phyloP scores from a whole-genome alignment of 805 yeast species.

The Yamadazyma endophytica region DNA sequence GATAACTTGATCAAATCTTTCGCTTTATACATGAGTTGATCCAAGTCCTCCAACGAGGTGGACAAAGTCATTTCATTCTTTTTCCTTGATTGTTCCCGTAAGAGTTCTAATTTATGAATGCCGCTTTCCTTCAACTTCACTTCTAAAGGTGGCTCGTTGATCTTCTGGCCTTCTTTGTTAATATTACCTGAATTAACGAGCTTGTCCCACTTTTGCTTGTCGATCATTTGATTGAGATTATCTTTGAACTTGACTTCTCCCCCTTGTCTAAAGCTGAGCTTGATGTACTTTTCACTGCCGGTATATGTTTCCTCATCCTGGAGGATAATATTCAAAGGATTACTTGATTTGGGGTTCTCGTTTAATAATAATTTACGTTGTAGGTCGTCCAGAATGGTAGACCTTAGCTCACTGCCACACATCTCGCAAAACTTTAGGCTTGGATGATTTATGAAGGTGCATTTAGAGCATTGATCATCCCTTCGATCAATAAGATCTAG shows the following conservation, averaged over 20 bases:
- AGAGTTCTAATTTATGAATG: conserved; percentile 62
- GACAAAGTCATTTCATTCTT: conserved; percentile 60
- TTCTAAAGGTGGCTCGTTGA: conserved; percentile 3
- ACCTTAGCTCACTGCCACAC: conserved; percentile 58
- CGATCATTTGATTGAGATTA: conserved; percentile 37
- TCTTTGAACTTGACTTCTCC: conserved; percentile 57
- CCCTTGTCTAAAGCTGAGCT: conserved; percentile 71
- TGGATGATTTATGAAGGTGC: conserved; percentile 84
- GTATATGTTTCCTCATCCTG: conserved; percentile 33
- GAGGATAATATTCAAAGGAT: conserved; percentile 17
- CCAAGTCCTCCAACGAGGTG: conserved; percentile 71
- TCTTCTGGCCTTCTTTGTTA: conserved; percentile 33
- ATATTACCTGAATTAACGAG: conserved; percentile 29
- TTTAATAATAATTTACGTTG: background rate
- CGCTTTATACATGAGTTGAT: conserved; percentile 73
- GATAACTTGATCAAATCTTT: conserved; percentile 63
- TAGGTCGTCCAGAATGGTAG: conserved; percentile 9
- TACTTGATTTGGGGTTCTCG: conserved; percentile 2
- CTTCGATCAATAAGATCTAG: background rate
- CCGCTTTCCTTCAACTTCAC: conserved; percentile 39
- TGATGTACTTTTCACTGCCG: conserved; percentile 36
- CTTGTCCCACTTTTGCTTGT: conserved; percentile 47
- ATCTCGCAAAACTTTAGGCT: conserved; percentile 76
- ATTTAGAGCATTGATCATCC: conserved; percentile 44
- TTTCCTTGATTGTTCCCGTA: conserved; percentile 50